Evolutionary conservation across 345 rosid genomes (phyloP).

Genomic region (Melastoma malabathricum): DNA sequence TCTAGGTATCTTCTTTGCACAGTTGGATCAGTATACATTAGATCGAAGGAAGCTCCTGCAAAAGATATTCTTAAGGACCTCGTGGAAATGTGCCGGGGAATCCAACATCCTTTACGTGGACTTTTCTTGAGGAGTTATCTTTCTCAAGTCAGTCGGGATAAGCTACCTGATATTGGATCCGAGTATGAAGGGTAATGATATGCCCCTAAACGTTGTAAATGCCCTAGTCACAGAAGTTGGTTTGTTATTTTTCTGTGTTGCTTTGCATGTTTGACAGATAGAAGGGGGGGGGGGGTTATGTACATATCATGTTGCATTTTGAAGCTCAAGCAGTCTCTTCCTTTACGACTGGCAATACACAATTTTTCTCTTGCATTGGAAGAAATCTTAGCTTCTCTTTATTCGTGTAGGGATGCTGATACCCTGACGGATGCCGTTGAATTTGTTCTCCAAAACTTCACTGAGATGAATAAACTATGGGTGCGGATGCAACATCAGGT

Average conservation of each 20-base stretch:
- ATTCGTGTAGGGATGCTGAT: conserved; percentile 69
- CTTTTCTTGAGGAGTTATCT: conserved; percentile 97
- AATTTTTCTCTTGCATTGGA: too few relatives aligned
- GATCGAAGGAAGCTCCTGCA: conserved; percentile 96
- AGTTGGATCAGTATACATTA: conserved; percentile 91
- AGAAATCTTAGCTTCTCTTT: not conserved
- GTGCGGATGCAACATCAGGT: conserved; percentile 99
- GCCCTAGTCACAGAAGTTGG: too few relatives aligned
- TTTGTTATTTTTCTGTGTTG: too few relatives aligned
- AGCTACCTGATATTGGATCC: conserved; percentile 89
- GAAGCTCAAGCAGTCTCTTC: too few relatives aligned
- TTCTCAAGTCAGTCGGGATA: conserved; percentile 90
- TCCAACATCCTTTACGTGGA: conserved; percentile 97
- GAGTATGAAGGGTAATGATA: conserved; percentile 90
- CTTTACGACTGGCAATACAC: too few relatives aligned
- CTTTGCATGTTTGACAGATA: too few relatives aligned
- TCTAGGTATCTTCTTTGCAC: conserved; percentile 91
- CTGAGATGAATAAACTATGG: conserved; percentile 99
- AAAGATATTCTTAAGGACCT: conserved; percentile 97
- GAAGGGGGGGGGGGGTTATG: too few relatives aligned
- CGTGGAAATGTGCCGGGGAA: conserved; percentile 99
- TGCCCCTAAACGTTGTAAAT: too few relatives aligned
- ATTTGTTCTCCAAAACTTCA: conserved; percentile 91
- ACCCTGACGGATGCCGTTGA: conserved; percentile 86
- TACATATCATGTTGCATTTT: too few relatives aligned